These are phyloP conservation scores for Cladophialophora bantiana DNA, from an alignment of 2,329 filamentous ascomycete genomes.

Conservation along the genomic window DNA sequence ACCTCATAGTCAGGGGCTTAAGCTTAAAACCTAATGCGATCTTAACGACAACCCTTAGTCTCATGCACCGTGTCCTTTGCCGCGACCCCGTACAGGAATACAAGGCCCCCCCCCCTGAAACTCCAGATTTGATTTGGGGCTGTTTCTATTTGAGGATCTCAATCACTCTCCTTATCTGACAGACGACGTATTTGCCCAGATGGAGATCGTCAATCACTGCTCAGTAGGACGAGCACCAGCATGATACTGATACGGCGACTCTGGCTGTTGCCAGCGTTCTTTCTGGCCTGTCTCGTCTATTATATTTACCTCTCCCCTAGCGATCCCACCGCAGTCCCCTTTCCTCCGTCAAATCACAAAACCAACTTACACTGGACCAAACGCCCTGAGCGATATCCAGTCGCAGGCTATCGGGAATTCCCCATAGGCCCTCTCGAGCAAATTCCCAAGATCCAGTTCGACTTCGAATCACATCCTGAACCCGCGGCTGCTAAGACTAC, in stretches of 20 bases:
- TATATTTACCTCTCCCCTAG: constrained; percentile 34
- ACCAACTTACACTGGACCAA: constrained; percentile 33
- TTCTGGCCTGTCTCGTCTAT: constrained; percentile 35
- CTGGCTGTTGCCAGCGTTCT: constrained; percentile 38
- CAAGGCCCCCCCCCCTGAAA: not conserved
- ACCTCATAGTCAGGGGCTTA: not conserved
- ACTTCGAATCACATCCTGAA: constrained; percentile 35
- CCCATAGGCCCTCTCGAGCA: constrained; percentile 33
- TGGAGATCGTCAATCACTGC: constrained; percentile 7
- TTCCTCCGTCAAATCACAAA: constrained; percentile 10
- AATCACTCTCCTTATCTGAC: not conserved
- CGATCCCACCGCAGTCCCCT: constrained; percentile 7
- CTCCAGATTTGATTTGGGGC: not conserved
- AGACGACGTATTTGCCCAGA: not conserved
- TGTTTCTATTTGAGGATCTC: constrained; percentile 2
- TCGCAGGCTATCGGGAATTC: constrained; percentile 29
- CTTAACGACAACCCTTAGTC: not conserved
- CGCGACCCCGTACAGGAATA: not conserved
- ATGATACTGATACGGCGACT: constrained; percentile 38
- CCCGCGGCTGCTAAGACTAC: constrained; percentile 26
- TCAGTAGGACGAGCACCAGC: not conserved
- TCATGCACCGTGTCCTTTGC: too few species aligned
- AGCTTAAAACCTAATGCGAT: not conserved
- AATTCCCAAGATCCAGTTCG: constrained; percentile 40
- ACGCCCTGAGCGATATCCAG: constrained; percentile 37